Evolutionary conservation across 2,329 filamentous ascomycete genomes (phyloP), one percentile per base, ranked within the genome.

Genomic region (Blumeriella jaapii): DNA sequence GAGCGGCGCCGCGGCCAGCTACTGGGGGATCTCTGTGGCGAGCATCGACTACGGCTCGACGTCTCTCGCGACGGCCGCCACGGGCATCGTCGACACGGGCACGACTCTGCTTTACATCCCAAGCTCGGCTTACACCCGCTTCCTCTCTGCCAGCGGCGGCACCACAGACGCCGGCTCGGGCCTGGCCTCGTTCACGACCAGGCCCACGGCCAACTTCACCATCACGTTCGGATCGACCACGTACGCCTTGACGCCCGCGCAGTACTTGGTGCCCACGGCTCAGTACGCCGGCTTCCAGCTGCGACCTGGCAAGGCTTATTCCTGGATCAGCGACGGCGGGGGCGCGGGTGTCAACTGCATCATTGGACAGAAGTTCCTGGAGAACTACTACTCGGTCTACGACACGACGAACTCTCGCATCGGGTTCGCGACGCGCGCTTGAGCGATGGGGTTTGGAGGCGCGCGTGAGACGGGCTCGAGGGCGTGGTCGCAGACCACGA

Each of bases 51-150:
- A 77, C 38, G 78, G 74, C 30, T 63, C 69, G 31, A 61, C 65
- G 6, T 67, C 69, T 9, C 41, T 43, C 19, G 36, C 34, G 5
- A 52, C 48, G 2, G 58, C 56, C 27, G 71, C 68, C 8, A 59
- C 64, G 36, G 81, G 78, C 20, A 82, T 85, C 54, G 78, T 93
- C 47, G 84, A 93, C 56, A 85, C 82, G 0, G 84, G 83, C 27
- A 89, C 84, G 0, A 82, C 78, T 0, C 87, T 79, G 54, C 70
- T 83, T 26, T 74, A 91, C 42, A 73, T 83, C 8, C 81, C 83
- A 13, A 51, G 44, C 11, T 23, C 39, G 3, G 51, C 47, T 23
- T 55, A 53, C 41, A 50, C 39, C 31, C 45, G 38, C 18, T 54
- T 55, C 46, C 44, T 55, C 31, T 41, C 42, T 6, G 52, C 50